Evolutionary conservation across 1,139 yeast species (phyloP).

Genomic region (Yamadazyma siamensis): DNA sequence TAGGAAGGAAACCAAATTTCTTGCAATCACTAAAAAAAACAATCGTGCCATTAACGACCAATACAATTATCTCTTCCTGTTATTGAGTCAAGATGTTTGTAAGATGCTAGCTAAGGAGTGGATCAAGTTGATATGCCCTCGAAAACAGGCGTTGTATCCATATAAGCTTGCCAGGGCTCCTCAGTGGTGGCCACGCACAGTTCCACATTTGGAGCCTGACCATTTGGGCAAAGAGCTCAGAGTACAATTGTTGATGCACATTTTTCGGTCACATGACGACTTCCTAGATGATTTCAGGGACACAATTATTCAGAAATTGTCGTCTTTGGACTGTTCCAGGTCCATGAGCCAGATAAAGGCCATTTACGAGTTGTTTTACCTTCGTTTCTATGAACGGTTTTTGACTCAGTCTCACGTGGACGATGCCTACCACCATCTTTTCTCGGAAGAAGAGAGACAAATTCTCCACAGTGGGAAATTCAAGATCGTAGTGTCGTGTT

Average conservation of each 20-base stretch:
- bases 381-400: slow-evolving; percentile 26
- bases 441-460: not conserved
- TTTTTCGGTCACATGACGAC: too few relatives aligned
- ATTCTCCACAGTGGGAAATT: not conserved
- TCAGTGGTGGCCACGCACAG: slow-evolving; percentile 65
- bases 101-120: slow-evolving; percentile 63
- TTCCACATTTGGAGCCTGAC: slow-evolving; percentile 71
- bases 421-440: not conserved
- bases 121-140: slow-evolving; percentile 65
- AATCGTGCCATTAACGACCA: too few relatives aligned
- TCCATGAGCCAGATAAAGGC: too few relatives aligned
- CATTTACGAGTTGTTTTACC: slow-evolving; percentile 29
- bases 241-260: slow-evolving; percentile 42
- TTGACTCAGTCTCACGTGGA: too few relatives aligned
- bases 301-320: too few relatives aligned
- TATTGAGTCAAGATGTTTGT: slow-evolving; percentile 49
- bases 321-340: too few relatives aligned
- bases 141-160: slow-evolving; percentile 61
- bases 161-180: slow-evolving; percentile 59
- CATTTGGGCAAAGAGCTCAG: slow-evolving; percentile 62
- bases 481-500: too few relatives aligned
- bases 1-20: too few relatives aligned
- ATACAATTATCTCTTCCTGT: too few relatives aligned
- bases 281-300: too few relatives aligned
- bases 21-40: too few relatives aligned